A percentile compares a stretch with the other conserved stretches of the same genome.
phyloP scores from a whole-genome alignment of 305 asterid genomes.

The Rubia occidens region DNA sequence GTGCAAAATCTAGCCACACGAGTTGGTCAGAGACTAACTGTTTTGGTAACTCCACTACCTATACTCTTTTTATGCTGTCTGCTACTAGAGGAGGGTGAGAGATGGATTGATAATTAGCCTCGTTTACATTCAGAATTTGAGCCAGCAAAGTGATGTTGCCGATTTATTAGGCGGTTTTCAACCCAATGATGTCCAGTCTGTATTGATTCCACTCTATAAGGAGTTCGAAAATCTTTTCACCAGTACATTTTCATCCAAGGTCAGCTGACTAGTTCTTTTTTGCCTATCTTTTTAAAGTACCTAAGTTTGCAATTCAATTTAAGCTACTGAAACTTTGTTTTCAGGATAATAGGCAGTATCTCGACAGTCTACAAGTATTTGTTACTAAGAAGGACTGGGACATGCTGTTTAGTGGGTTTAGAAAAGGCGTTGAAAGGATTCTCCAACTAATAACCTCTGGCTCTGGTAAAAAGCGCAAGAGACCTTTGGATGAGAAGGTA shows the following conservation, averaged over 20 bases:
- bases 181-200: conserved; percentile 77
- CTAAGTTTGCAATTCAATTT: conserved; percentile 11
- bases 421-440: conserved; percentile 39
- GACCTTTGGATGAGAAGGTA: conserved; percentile 49
- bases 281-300: conserved; percentile 3
- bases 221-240: conserved; percentile 65
- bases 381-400: conserved; percentile 64
- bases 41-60: conserved; percentile 55
- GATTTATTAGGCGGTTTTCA: conserved; percentile 89
- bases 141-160: conserved; percentile 95
- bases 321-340: conserved; percentile 18
- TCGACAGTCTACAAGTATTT: conserved; percentile 33
- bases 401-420: conserved; percentile 52
- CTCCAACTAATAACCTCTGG: conserved; percentile 43
- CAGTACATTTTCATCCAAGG: conserved; percentile 61
- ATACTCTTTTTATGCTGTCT: neutral
- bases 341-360: conserved; percentile 54
- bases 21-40: conserved; percentile 82
- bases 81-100: neutral
- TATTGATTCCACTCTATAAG: conserved; percentile 64
- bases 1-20: conserved; percentile 75
- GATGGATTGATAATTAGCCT: conserved; percentile 11
- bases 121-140: conserved; percentile 59
- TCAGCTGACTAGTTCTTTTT: conserved; percentile 17
- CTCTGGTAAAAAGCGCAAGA: conserved; percentile 66